phyloP scores from a whole-genome alignment of 352 stramenopile genomes.

The Nothophytophthora sp. region DNA sequence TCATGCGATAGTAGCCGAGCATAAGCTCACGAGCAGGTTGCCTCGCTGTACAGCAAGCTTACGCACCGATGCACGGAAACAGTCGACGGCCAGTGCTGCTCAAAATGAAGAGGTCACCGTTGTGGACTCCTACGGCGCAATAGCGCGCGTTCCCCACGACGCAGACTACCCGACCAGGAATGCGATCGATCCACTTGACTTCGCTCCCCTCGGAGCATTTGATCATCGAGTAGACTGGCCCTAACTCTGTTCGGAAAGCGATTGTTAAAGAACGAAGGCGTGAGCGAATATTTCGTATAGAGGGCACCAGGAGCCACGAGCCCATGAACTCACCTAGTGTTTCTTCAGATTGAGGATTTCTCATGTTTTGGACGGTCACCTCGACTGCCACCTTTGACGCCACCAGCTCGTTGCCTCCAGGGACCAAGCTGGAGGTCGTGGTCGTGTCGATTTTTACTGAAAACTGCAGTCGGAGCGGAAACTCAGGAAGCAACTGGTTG shows the following conservation, averaged over 20 bases:
- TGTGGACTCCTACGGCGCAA: constrained; percentile 60
- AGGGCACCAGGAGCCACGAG: background rate
- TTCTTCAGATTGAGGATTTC: constrained; percentile 41
- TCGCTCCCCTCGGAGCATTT: constrained; percentile 54
- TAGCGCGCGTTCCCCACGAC: constrained; percentile 67
- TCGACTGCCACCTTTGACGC: constrained; percentile 41
- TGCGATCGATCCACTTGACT: constrained; percentile 81
- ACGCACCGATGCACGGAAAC: constrained; percentile 79
- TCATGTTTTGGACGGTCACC: constrained; percentile 71
- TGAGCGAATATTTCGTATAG: constrained; percentile 1
- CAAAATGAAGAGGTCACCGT: constrained; percentile 69
- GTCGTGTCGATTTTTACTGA: constrained; percentile 59
- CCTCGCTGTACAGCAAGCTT: background rate
- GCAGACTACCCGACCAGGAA: constrained; percentile 59
- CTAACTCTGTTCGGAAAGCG: constrained; percentile 34
- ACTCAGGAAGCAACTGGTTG: constrained; percentile 52
- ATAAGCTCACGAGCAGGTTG: too few relatives aligned
- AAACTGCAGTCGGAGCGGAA: constrained; percentile 63
- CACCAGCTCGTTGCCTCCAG: constrained; percentile 3
- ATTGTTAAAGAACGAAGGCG: background rate
- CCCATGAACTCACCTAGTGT: constrained; percentile 35
- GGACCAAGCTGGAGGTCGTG: constrained; percentile 4
- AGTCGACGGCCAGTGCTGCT: constrained; percentile 63
- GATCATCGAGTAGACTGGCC: constrained; percentile 72
- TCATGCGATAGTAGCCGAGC: background rate